A percentile compares a stretch with the other conserved stretches of the same genome.
These are phyloP conservation scores for Globisporangium middletonii DNA, from an alignment of 352 stramenopile genomes.

Conservation along the genomic window DNA sequence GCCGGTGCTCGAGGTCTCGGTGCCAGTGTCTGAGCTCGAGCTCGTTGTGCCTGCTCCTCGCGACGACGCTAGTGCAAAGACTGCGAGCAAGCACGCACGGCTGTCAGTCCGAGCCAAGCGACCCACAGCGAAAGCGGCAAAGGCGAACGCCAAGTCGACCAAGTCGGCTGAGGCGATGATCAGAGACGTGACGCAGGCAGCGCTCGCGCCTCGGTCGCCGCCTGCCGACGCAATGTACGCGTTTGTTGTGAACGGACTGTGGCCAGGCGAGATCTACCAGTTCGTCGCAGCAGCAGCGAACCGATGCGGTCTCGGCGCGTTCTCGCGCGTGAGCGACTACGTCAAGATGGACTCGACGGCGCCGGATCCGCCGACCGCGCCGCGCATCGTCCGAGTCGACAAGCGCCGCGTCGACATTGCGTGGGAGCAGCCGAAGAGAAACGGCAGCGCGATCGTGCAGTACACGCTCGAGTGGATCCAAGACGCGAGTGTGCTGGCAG, in stretches of 20 bases:
- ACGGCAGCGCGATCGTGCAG: constrained; percentile 66
- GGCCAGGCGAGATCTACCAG: constrained; percentile 68
- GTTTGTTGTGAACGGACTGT: constrained; percentile 36
- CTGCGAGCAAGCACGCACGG: not conserved
- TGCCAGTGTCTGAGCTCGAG: constrained; percentile 26
- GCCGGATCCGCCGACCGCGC: constrained; percentile 36
- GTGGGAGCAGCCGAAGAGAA: constrained; percentile 57
- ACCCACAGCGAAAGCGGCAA: not conserved
- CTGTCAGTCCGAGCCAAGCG: not conserved
- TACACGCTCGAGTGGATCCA: constrained; percentile 59
- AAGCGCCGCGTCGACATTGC: constrained; percentile 33
- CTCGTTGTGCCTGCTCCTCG: not conserved
- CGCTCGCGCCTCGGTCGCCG: not conserved
- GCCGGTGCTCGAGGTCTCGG: constrained; percentile 20
- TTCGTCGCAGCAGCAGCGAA: constrained; percentile 68
- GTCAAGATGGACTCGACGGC: constrained; percentile 63
- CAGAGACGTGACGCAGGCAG: not conserved
- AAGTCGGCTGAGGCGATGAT: not conserved
- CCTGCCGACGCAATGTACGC: constrained; percentile 13
- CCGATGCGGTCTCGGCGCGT: constrained; percentile 49
- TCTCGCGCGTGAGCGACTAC: constrained; percentile 64
- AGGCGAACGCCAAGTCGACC: not conserved
- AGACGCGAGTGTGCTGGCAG: not conserved
- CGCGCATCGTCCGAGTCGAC: constrained; percentile 27
- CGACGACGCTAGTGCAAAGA: not conserved